Evolutionary conservation across 345 rosid genomes (phyloP), one percentile per base, ranked within the genome.

Genomic region (Clausena lansium): DNA sequence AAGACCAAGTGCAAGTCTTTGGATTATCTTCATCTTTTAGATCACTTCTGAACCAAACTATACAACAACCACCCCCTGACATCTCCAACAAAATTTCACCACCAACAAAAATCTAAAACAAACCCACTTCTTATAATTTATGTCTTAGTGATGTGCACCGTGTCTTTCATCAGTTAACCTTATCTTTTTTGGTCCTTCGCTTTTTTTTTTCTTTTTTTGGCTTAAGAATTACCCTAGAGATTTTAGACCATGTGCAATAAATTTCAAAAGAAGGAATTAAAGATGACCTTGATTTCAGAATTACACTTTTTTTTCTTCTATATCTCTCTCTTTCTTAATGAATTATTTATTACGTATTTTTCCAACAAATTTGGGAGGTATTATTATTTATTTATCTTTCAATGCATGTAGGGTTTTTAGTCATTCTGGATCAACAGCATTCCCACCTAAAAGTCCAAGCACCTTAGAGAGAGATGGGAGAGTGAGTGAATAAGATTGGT

Each of bases 21-120:
- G 98, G 97, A 76, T 95, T 93, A 80, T 95, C 98, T 85, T 95
- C 98, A 2, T 92, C 93, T 80, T 98, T 93, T 74, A 93, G 95
- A 92, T 95, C 99, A 89, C 98, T 93, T 83, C 97, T 92, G 85
- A 95, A 92, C 97, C 99, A 95, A 55, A 95, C 97, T 85, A 95
- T 92, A 86, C 96, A 91, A 77, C 98, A 86, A 28, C 90, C 88
- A 83, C 97, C 90, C 78, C 92, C 88, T 63, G 93, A 86, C 97
- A 92, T 92, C 86, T 86, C 88, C 71, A 67, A 54, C 47, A 30
- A 71, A 57, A 71, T 47, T 66, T n/a, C 64, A 61, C 47, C 84
- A 84, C 77, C 86, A 83, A 79, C 71, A 75, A 70, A 74, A 77
- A 33, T 28, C 69, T n/a, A 38, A 72, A 27, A 65, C 70, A 14